Conservation (phyloP, 441 rosid genomes). For the Populus hybrid region DNA sequence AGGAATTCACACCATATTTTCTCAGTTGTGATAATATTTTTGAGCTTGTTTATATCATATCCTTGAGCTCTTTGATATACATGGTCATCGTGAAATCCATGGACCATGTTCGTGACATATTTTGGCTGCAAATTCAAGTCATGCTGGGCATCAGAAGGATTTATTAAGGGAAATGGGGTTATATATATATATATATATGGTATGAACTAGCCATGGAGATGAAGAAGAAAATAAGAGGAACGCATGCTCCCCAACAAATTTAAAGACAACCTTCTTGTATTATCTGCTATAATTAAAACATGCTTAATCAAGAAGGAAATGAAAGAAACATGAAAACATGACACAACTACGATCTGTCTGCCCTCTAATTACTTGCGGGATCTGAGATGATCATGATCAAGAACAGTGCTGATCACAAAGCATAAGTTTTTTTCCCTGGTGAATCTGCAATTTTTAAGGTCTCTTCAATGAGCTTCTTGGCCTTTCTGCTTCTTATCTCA, state of each 20-base stretch:
- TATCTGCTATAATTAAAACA: not conserved
- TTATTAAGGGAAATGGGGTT: not conserved
- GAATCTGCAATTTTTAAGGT: slow-evolving; percentile 81
- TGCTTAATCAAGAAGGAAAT: not conserved
- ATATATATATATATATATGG: no score
- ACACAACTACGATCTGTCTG: not conserved
- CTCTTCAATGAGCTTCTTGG: slow-evolving; percentile 61
- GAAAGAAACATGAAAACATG: not conserved
- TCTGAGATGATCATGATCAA: not conserved
- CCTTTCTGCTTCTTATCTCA: slow-evolving; percentile 57
- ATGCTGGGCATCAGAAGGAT: not conserved
- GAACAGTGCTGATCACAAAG: slow-evolving; percentile 26
- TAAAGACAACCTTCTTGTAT: not conserved
- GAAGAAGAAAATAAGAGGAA: not conserved
- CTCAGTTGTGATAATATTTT: not conserved
- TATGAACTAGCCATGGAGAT: not conserved
- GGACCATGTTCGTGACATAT: no score
- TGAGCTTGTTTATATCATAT: no score
- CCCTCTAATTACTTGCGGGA: not conserved
- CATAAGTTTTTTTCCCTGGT: slow-evolving; percentile 47
- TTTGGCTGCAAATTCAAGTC: not conserved
- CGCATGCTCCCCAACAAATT: not conserved
- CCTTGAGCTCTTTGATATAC: no score
- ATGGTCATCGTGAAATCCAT: not conserved
- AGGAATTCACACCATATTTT: not conserved